phyloP scores from a whole-genome alignment of 2,329 filamentous ascomycete species.

The Cercospora beticola region DNA sequence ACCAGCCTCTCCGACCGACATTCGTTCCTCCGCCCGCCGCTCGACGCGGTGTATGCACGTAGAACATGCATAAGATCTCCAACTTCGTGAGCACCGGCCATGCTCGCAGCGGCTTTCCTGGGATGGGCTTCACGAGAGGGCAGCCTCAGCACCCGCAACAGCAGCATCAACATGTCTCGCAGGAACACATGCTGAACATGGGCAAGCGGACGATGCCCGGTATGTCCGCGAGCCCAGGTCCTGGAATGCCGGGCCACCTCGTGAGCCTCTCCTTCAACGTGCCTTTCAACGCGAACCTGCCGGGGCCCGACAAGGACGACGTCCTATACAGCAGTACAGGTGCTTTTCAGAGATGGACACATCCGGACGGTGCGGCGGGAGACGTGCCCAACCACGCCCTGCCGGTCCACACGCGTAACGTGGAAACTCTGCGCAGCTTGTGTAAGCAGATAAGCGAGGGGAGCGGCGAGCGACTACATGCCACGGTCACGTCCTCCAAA shows the following conservation, averaged over 20 bases:
- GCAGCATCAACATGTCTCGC: slow-evolving; percentile 15
- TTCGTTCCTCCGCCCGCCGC: slow-evolving; percentile 17
- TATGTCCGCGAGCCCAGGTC: slow-evolving; percentile 49
- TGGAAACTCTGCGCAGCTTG: slow-evolving; percentile 73
- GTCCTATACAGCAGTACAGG: slow-evolving; percentile 88
- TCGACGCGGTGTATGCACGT: slow-evolving; percentile 22
- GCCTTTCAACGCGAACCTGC: slow-evolving; percentile 87
- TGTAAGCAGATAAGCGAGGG: slow-evolving; percentile 77
- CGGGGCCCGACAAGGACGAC: slow-evolving; percentile 90
- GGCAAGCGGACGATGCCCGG: slow-evolving; percentile 57
- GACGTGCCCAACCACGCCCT: slow-evolving; percentile 82
- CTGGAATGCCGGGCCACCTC: slow-evolving; percentile 69
- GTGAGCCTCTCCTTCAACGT: slow-evolving; percentile 97
- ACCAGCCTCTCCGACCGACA: slow-evolving; percentile 13
- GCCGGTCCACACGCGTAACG: slow-evolving; percentile 86
- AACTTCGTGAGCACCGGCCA: slow-evolving; percentile 60
- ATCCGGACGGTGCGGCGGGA: slow-evolving; percentile 81
- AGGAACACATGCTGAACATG: slow-evolving; percentile 21
- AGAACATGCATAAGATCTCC: slow-evolving; percentile 64
- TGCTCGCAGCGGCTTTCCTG: slow-evolving; percentile 65
- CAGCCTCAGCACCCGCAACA: slow-evolving; percentile 49
- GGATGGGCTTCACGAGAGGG: slow-evolving; percentile 61
- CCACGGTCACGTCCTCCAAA: slow-evolving; percentile 77
- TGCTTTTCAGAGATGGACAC: slow-evolving; percentile 88
- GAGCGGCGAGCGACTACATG: slow-evolving; percentile 67